Base-by-base conservation (phyloP, 257 asterid genomes). In the Nicotiana obtusifolia region DNA sequence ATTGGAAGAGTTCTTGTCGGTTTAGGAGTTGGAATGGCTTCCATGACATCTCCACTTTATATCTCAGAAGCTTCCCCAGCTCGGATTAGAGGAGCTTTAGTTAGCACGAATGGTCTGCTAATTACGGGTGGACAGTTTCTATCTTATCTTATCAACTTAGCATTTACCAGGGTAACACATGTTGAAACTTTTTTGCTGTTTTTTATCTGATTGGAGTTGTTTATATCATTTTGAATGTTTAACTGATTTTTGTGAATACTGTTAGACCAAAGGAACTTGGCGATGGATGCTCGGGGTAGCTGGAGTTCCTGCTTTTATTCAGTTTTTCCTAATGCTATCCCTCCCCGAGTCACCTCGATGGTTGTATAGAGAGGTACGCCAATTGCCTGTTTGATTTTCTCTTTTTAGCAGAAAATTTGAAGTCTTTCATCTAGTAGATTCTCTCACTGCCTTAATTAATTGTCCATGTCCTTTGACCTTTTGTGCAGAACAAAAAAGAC, bases 231-330 rank as follows among this genome's bases (percentile, higher is more conserved):
- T 9, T 1, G 7, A 20, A 17, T 3, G 10, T 54, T 54, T 47
- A 81, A 28, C 31, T n/a, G 28, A 15, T 53, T 65, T 75, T 16
- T n/a, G 4, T 62, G 41, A 10, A 31, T 73, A 76, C 56, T 71
- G 44, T 17, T 47, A 92, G 97, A 87, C 86, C 52, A 88, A 71
- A n/a, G 91, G 94, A 68, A 89, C 97, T 1, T 94, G 97, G 97
- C 92, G 97, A 33, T 91, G 98, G 97, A 94, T 94, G 98, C 97
- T 94, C 17, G 98, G 98, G 15, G 90, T 92, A 37, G 98, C 97
- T 5, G 93, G 91, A 62, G 37, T 92, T 61, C 98, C 97, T 5
- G 94, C 98, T 2, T 4, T 91, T 1, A 44, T 91, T 81, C 97
- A 94, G 81, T 90, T 94, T 76, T 0, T 92, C 59, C 80, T 94